Evolutionary conservation across 2,329 filamentous ascomycete genomes (phyloP), one percentile per base, ranked within the genome.

Genomic region (Pestalotiopsis fici): DNA sequence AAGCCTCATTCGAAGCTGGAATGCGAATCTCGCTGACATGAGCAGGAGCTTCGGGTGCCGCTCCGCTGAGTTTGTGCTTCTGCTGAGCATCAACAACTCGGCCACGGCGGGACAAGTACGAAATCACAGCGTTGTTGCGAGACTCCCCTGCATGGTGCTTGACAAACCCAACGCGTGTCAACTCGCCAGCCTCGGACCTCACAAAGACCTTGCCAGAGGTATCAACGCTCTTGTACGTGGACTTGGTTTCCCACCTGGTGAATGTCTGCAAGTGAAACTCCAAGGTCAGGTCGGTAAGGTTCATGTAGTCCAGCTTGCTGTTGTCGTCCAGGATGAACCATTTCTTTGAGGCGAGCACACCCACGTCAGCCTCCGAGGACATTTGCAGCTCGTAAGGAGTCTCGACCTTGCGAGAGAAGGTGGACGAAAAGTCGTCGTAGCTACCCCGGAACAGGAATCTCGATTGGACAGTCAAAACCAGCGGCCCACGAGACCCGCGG

Each of bases 331-430:
- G 83, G 71, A 90, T 89, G 86, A 98, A 97, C 95, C 95, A 98
- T 79, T 97, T 92, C 88, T 98, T 98, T 37, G 94, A 97, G 73
- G 92, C 92, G 59, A 98, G 87, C 47, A 98, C 91, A 65, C 95
- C 94, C 39, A 98, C 91, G 74, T 98, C 95, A 82, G 95, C 96
- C 78, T 87, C 90, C 5, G 93, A 94, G 18, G 87, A 90, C 62
- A 98, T 87, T 75, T 95, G 91, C 35, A 98, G 85, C 81, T 97
- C 92, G 85, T 97, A 95, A 0, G 94, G 94, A 2, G 92, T 95
- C 83, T 98, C 95, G 3, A 89, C 88, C 87, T 97, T 97, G 78
- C 95, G 92, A 83, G 98, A 94, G 89, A 98, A 98, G 6, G 96
- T 98, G 83, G 97, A 98, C 83, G 97, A 91, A 74, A 90, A 98